Evolutionary conservation across 495 filamentous ascomycete genomes (phyloP).

Genomic region (Hypoxylon fragiforme): DNA sequence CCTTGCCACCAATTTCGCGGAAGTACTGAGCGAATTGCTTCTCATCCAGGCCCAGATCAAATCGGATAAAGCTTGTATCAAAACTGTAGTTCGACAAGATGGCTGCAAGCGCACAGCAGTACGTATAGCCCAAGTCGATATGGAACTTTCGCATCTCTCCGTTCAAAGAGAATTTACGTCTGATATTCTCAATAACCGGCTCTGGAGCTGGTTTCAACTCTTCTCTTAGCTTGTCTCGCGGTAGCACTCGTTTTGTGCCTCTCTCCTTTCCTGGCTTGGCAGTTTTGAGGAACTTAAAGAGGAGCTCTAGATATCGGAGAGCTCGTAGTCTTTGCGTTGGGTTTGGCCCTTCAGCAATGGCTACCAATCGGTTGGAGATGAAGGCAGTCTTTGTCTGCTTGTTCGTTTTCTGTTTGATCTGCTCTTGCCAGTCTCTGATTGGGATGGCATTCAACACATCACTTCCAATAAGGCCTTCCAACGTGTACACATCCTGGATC

Average conservation of each 20-base stretch:
- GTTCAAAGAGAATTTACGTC: constrained; percentile 68
- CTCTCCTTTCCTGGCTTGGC: constrained; percentile 43
- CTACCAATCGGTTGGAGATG: constrained; percentile 63
- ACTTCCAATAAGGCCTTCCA: constrained; percentile 66
- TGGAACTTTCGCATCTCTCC: constrained; percentile 64
- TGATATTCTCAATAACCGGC: constrained; percentile 66
- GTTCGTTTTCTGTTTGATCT: constrained; percentile 57
- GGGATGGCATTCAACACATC: constrained; percentile 63
- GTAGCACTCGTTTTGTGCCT: constrained; percentile 45
- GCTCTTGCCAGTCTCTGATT: constrained; percentile 75
- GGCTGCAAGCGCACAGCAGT: constrained; percentile 67
- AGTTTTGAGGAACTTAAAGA: constrained; percentile 62
- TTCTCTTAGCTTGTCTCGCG: constrained; percentile 53
- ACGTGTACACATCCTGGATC: constrained; percentile 80
- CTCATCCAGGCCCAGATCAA: constrained; percentile 77
- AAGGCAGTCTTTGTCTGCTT: constrained; percentile 66
- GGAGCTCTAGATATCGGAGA: constrained; percentile 65
- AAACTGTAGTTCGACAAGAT: constrained; percentile 77
- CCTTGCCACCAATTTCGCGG: constrained; percentile 76
- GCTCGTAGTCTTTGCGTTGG: constrained; percentile 60
- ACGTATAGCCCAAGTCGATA: constrained; percentile 65
- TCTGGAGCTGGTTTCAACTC: constrained; percentile 57
- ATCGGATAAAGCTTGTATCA: constrained; percentile 72
- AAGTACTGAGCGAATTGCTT: constrained; percentile 70
- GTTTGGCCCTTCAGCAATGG: constrained; percentile 60